Base-by-base conservation (phyloP, 2,329 filamentous ascomycete genomes). In the Drechslerella stenobrocha region DNA sequence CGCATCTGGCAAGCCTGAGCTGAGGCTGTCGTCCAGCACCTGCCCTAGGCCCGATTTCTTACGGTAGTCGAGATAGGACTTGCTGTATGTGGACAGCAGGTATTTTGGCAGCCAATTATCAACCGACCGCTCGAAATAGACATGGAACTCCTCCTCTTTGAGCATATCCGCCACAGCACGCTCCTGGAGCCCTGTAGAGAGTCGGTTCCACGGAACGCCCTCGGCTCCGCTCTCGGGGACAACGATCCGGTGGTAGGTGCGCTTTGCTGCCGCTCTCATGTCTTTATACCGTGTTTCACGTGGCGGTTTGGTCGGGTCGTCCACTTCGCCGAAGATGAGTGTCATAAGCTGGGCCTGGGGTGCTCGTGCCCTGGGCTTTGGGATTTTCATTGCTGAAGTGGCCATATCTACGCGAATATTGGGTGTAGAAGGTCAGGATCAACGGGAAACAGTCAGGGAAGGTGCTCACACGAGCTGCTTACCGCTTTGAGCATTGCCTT, bases 251-350 rank as follows among this genome's bases (percentile, higher is more conserved):
- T 42, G 37, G 9, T 42, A 42, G 22, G 37, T 42, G 15, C 37
- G 37, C 37, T 42, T 42, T 20, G 37, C 37, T 4, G 37, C 37
- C 8, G 37, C 37, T 18, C 37, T 13, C 37, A 42, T 42, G 37
- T 42, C 37, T 42, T 42, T 42, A 18, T 42, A 42, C 18, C 37
- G 37, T 18, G 37, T 42, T 42, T 42, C 37, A 42, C 37, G 37
- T 18, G 37, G 37, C 2, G 37, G 37, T 18, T 18, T n/a, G 13
- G 18, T n/a, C 4, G 37, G 37, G 15, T 42, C 37, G 37, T 42
- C 37, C 7, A 42, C 3, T 2, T 42, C 37, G 9, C 37, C 37
- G 15, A 42, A 42, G 37, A 42, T 42, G n/a, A 42, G 15, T 3
- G 2, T 42, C 37, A 42, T 42, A 3, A 42, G 37, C 37, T 42